phyloP scores from a whole-genome alignment of 2,329 filamentous ascomycete species.

The Passalora sequoiae region DNA sequence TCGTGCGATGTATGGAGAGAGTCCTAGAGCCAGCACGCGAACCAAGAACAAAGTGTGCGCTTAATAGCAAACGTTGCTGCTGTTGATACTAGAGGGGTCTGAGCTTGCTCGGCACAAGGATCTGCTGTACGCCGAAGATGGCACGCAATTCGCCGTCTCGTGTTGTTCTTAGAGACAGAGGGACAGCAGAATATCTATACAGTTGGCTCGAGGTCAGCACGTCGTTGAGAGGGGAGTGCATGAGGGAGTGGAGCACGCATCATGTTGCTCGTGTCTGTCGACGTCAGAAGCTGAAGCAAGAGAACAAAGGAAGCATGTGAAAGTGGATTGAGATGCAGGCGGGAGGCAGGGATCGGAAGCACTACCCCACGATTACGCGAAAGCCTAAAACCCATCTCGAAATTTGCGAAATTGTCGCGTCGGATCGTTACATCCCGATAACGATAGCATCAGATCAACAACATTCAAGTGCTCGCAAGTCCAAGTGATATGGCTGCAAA shows the following conservation, averaged over 20 bases:
- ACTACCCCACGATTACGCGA: neutral
- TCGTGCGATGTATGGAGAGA: slow-evolving; percentile 6
- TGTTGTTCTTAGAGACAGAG: neutral
- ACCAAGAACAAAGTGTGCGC: neutral
- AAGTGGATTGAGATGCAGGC: too few species aligned
- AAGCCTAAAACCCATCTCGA: slow-evolving; percentile 1
- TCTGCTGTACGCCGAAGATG: neutral
- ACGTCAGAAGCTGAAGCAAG: too few species aligned
- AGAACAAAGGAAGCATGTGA: too few species aligned
- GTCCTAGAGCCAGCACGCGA: neutral
- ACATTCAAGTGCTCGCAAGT: too few species aligned
- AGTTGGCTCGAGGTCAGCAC: neutral
- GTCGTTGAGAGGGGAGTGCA: slow-evolving; percentile 4
- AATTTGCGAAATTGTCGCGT: slow-evolving; percentile 3
- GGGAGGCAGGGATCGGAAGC: too few species aligned
- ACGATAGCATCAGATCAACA: too few species aligned
- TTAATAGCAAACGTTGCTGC: neutral
- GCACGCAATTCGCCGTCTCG: neutral
- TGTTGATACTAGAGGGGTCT: neutral
- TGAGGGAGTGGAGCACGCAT: neutral
- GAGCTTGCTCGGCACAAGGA: neutral
- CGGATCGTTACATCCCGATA: neutral
- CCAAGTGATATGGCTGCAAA: slow-evolving; percentile 3
- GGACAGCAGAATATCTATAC: too few species aligned
- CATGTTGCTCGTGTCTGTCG: neutral